Conservation (phyloP, 768 basidiomycete species). For the Trametes elegans region DNA sequence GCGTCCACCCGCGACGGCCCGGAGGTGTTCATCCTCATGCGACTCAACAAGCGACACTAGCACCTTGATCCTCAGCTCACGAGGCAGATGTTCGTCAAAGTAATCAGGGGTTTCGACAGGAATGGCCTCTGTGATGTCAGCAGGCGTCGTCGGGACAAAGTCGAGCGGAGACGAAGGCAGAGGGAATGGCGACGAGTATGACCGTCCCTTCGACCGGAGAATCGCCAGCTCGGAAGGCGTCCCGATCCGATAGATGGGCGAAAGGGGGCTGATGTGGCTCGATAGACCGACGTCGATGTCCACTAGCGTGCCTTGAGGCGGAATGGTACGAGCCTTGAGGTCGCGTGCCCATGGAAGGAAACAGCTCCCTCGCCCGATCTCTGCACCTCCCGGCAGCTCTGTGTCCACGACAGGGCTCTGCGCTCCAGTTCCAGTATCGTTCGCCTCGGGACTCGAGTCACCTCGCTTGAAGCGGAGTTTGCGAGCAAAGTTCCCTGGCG, state of each 20-base stretch:
- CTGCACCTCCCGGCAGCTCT: conserved; percentile 12
- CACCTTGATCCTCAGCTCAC: conserved; percentile 64
- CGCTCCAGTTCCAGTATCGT: conserved; percentile 4
- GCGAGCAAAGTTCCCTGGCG: conserved; percentile 52
- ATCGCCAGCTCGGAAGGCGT: conserved; percentile 21
- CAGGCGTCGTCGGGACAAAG: conserved; percentile 46
- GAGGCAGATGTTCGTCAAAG: conserved; percentile 71
- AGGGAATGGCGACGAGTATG: conserved; percentile 65
- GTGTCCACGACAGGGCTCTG: conserved; percentile 10
- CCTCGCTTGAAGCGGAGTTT: conserved; percentile 48
- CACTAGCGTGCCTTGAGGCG: conserved; percentile 21
- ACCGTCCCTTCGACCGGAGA: conserved; percentile 52
- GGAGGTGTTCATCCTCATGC: conserved; percentile 58
- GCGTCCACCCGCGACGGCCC: conserved; percentile 40
- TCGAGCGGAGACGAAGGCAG: conserved; percentile 51
- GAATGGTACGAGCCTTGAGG: conserved; percentile 27
- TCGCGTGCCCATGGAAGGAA: conserved; percentile 46
- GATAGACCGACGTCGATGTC: conserved; percentile 22
- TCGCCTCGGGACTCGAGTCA: conserved; percentile 10
- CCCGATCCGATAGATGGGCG: conserved; percentile 20
- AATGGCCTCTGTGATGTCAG: conserved; percentile 53
- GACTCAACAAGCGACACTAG: conserved; percentile 53
- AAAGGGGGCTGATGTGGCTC: conserved; percentile 19
- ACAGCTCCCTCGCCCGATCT: conserved; percentile 34
- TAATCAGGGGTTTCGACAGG: conserved; percentile 47